These are phyloP conservation scores for Pezicula radicicola DNA, from an alignment of 2,329 filamentous ascomycete species.

Conservation along the genomic window DNA sequence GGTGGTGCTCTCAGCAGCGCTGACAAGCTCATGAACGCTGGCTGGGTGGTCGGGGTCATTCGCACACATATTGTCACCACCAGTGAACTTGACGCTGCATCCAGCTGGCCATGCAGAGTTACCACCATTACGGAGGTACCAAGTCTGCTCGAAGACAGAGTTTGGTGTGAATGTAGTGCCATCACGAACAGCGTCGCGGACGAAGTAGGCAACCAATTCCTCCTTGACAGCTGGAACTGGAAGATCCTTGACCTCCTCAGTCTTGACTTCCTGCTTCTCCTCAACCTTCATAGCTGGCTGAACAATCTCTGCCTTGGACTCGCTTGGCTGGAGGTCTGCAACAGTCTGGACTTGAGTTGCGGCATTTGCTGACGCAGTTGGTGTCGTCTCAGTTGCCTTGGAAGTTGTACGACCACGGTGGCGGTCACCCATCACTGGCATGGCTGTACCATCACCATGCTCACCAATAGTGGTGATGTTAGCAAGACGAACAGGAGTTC, in stretches of 20 bases:
- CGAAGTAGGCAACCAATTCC: slow-evolving; percentile 63
- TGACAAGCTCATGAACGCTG: slow-evolving; percentile 72
- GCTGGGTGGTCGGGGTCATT: slow-evolving; percentile 77
- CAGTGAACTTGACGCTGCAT: slow-evolving; percentile 86
- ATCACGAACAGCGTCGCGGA: slow-evolving; percentile 76
- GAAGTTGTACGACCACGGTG: slow-evolving; percentile 34
- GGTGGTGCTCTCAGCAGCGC: slow-evolving; percentile 79
- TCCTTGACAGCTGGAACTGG: slow-evolving; percentile 24
- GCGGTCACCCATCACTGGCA: slow-evolving; percentile 72
- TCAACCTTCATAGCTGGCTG: slow-evolving; percentile 28
- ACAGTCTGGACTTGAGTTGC: slow-evolving; percentile 68
- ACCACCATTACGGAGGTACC: slow-evolving; percentile 86
- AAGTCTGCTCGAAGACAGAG: slow-evolving; percentile 81
- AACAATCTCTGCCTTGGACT: slow-evolving; percentile 33
- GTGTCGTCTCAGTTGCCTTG: slow-evolving; percentile 48
- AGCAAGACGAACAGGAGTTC: slow-evolving; percentile 84
- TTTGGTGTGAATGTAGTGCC: slow-evolving; percentile 70
- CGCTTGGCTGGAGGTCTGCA: slow-evolving; percentile 65
- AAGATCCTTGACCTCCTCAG: slow-evolving; percentile 12
- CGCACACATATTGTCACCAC: slow-evolving; percentile 95
- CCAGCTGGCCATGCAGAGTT: slow-evolving; percentile 79
- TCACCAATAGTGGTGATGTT: slow-evolving; percentile 83
- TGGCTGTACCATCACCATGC: slow-evolving; percentile 61
- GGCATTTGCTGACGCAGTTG: slow-evolving; percentile 45
- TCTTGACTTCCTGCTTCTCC: slow-evolving; percentile 24